phyloP scores from a whole-genome alignment of 352 stramenopile genomes.

The Phytophthora fragariae region DNA sequence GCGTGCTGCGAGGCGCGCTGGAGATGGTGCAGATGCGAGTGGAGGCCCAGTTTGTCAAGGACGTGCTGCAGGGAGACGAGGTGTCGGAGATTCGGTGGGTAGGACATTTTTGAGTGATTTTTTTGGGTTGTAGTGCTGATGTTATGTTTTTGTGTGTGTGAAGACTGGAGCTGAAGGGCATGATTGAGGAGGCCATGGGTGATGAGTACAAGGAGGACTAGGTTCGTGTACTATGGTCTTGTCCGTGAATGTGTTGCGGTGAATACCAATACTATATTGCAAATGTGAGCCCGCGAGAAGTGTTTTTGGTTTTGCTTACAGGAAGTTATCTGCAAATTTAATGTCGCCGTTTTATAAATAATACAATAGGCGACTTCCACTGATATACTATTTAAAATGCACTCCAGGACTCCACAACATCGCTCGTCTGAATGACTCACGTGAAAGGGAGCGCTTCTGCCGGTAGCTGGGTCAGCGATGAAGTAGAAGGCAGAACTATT shows the following conservation, averaged over 20 bases:
- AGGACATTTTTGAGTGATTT: neutral
- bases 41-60: slow-evolving; percentile 86
- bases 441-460: neutral
- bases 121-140: neutral
- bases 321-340: neutral
- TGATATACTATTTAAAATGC: neutral
- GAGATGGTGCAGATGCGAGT: slow-evolving; percentile 96
- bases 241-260: neutral
- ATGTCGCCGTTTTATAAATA: neutral
- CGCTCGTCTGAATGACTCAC: neutral
- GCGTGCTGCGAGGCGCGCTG: slow-evolving; percentile 94
- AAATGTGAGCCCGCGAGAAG: neutral
- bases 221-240: neutral
- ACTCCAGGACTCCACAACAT: neutral
- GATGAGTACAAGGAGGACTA: slow-evolving; percentile 92
- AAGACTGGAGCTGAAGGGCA: slow-evolving; percentile 88
- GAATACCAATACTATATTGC: neutral
- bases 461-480: neutral
- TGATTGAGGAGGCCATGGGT: slow-evolving; percentile 90
- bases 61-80: slow-evolving; percentile 86
- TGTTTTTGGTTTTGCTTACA: neutral
- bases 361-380: neutral
- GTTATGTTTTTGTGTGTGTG: neutral
- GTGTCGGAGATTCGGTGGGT: slow-evolving; percentile 85
- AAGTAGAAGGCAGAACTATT: neutral